Evolutionary conservation across 2,329 filamentous ascomycete genomes (phyloP).

Genomic region (Talaromyces sp.): DNA sequence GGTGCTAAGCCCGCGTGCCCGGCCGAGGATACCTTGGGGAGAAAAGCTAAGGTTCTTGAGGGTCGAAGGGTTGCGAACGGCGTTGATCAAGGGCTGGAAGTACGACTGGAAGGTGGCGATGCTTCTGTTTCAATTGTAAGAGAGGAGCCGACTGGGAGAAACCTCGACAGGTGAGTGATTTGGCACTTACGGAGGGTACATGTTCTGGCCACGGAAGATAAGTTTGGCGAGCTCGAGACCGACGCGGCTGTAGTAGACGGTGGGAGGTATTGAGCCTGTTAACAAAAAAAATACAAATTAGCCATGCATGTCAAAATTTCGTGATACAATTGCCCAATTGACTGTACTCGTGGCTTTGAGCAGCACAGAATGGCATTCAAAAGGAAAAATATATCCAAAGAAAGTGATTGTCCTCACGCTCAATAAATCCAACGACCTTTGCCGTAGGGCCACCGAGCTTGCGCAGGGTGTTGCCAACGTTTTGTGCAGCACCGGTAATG

Average conservation of each 20-base stretch:
- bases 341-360: not conserved
- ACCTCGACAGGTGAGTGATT: constrained; percentile 1
- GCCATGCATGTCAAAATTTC: not conserved
- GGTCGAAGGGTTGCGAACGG: constrained; percentile 65
- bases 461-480: constrained; percentile 61
- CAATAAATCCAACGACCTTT: constrained; percentile 70
- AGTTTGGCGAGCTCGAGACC: constrained; percentile 82
- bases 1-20: constrained; percentile 65
- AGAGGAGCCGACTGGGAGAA: constrained; percentile 1
- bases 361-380: not conserved
- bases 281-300: not conserved
- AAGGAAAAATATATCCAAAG: not conserved
- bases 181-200: constrained; percentile 83
- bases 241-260: constrained; percentile 89
- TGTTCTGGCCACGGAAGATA: constrained; percentile 81
- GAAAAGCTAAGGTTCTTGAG: constrained; percentile 52
- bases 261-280: constrained; percentile 76
- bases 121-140: constrained; percentile 51
- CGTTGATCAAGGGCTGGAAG: constrained; percentile 70
- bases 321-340: not conserved
- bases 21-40: constrained; percentile 51
- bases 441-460: constrained; percentile 81
- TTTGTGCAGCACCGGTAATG: constrained; percentile 67
- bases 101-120: constrained; percentile 79
- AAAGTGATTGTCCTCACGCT: constrained; percentile 61